These are phyloP conservation scores for Heritiera fomes DNA, from an alignment of 345 rosid genomes.

Conservation along the genomic window DNA sequence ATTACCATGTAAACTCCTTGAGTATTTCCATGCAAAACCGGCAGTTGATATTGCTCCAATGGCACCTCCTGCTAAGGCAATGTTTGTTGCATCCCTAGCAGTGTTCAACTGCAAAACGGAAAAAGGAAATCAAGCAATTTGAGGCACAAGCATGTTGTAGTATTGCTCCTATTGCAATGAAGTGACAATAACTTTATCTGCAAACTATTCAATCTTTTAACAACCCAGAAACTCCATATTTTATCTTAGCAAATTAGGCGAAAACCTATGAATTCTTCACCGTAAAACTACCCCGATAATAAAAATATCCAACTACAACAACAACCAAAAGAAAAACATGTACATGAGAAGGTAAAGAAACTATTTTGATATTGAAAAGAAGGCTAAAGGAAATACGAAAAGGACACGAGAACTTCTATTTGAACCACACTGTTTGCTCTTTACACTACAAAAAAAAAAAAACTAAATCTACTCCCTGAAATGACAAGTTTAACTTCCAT, in stretches of 20 bases:
- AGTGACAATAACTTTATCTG: neutral
- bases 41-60: slow-evolving; percentile 84
- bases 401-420: too few relatives aligned
- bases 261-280: too few relatives aligned
- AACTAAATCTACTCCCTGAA: too few relatives aligned
- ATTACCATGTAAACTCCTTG: slow-evolving; percentile 79
- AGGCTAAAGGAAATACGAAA: neutral
- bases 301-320: neutral
- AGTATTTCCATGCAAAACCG: slow-evolving; percentile 87
- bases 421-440: too few relatives aligned
- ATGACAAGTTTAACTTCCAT: too few relatives aligned
- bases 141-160: neutral
- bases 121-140: slow-evolving; percentile 9
- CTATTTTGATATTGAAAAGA: neutral
- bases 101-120: slow-evolving; percentile 64
- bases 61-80: slow-evolving; percentile 55
- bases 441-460: too few relatives aligned
- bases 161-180: neutral
- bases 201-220: neutral
- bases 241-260: too few relatives aligned
- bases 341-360: neutral
- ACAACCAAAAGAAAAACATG: neutral
- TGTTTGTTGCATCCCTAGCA: slow-evolving; percentile 68
- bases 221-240: too few relatives aligned
- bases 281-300: neutral